phyloP scores from a whole-genome alignment of 306 rosid genomes.

The Vigna reflexopilosa region DNA sequence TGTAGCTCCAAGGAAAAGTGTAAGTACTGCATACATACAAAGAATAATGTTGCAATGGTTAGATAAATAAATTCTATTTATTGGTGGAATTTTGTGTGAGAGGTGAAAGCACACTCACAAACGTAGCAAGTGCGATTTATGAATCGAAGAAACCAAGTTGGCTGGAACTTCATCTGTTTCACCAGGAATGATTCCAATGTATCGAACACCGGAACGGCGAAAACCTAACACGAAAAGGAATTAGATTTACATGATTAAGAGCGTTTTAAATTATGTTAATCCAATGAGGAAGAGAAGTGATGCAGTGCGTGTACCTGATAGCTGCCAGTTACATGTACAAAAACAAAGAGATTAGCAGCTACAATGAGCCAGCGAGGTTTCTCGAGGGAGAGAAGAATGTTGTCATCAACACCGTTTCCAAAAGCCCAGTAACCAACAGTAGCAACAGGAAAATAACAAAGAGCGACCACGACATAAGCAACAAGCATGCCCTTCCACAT shows the following conservation, averaged over 20 bases:
- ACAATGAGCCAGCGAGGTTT: conserved; percentile 78
- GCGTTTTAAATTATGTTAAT: too few species aligned
- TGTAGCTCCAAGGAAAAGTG: conserved; percentile 68
- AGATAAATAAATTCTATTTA: neutral
- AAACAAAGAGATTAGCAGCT: conserved; percentile 77
- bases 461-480: conserved; percentile 74
- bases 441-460: conserved; percentile 87
- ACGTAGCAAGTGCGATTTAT: conserved; percentile 63
- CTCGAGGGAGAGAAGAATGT: conserved; percentile 70
- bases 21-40: conserved; percentile 57
- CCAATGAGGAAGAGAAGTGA: neutral
- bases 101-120: conserved; percentile 54
- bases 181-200: conserved; percentile 73
- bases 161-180: conserved; percentile 59
- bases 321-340: conserved; percentile 83
- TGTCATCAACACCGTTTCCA: conserved; percentile 65
- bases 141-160: conserved; percentile 63
- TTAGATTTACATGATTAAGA: neutral
- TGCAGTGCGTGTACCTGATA: conserved; percentile 64
- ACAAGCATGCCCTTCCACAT: conserved; percentile 86
- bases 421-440: conserved; percentile 69
- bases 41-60: neutral
- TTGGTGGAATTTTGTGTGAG: neutral
- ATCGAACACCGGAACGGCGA: conserved; percentile 82
- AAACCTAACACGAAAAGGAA: conserved; percentile 52